Evolutionary conservation across 164 flowering plant genomes (phyloP).

Genomic region (Platanus orientalis): DNA sequence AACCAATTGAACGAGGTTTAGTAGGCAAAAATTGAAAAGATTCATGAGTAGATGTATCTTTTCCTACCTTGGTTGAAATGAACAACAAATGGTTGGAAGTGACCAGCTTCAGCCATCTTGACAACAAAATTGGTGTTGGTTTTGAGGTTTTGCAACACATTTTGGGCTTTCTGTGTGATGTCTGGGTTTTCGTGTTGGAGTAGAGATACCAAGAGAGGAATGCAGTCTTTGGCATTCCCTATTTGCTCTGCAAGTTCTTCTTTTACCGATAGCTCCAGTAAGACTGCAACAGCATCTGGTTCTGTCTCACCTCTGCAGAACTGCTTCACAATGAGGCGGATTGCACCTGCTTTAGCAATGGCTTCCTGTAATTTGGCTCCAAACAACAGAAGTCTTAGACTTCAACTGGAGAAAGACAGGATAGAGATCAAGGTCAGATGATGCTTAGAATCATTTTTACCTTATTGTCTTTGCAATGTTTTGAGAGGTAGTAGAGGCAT

Average conservation of each 20-base stretch:
- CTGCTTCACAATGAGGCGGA: conserved; percentile 14
- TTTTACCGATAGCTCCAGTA: conserved; percentile 16
- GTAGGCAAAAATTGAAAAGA: too few relatives aligned
- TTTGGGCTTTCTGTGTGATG: conserved; percentile 6
- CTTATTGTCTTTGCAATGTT: conserved; percentile 18
- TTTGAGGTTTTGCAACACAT: conserved; percentile 11
- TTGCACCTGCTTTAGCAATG: conserved; percentile 19
- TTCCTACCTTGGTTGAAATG: conserved; percentile 22
- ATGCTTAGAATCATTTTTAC: too few relatives aligned
- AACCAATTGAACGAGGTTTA: too few relatives aligned
- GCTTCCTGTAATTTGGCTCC: conserved; percentile 12
- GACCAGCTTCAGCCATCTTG: conserved; percentile 20
- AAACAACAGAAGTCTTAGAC: too few relatives aligned
- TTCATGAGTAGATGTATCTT: not conserved
- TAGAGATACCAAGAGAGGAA: conserved; percentile 22
- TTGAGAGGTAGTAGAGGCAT: conserved; percentile 23
- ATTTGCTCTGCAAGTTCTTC: conserved; percentile 13
- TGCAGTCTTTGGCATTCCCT: conserved; percentile 18
- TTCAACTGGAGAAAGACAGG: too few relatives aligned
- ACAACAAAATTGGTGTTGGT: conserved; percentile 8
- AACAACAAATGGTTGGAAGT: conserved; percentile 16
- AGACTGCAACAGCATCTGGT: conserved; percentile 14
- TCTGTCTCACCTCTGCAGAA: conserved; percentile 15
- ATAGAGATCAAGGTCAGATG: too few relatives aligned
- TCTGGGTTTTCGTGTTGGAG: conserved; percentile 12